These are phyloP conservation scores for Cutaneotrichosporon dermatis DNA, from an alignment of 1,284 basidiomycete genomes.

Conservation along the genomic window DNA sequence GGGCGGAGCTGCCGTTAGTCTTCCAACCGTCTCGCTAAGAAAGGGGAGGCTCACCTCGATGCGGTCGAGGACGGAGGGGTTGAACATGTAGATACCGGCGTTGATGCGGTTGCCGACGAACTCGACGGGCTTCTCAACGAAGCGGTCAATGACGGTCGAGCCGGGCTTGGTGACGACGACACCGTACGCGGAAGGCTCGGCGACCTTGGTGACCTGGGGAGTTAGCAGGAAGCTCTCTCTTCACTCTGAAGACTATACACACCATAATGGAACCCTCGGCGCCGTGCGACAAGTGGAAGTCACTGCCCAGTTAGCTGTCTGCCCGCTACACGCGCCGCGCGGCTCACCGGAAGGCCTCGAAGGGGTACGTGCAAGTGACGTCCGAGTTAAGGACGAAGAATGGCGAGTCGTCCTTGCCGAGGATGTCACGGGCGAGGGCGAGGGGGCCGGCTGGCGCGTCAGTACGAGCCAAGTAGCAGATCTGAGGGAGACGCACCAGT, in stretches of 20 bases:
- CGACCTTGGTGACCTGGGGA: constrained; percentile 54
- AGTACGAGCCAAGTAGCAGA: background rate
- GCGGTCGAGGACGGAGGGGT: constrained; percentile 53
- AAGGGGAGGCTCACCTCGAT: constrained; percentile 48
- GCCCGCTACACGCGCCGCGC: background rate
- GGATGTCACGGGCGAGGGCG: constrained; percentile 53
- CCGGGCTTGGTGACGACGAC: constrained; percentile 54
- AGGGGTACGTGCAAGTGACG: constrained; percentile 55
- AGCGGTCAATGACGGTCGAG: constrained; percentile 54
- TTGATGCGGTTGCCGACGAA: constrained; percentile 57
- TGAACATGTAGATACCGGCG: constrained; percentile 58
- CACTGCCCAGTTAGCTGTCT: constrained; percentile 31
- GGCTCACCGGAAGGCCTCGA: constrained; percentile 51
- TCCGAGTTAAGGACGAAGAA: constrained; percentile 58
- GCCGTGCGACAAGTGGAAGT: constrained; percentile 55
- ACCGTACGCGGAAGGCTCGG: constrained; percentile 56
- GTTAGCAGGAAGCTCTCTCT: constrained; percentile 46
- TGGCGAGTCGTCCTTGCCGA: constrained; percentile 55
- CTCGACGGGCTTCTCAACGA: constrained; percentile 56
- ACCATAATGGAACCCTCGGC: constrained; percentile 55
- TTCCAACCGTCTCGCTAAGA: background rate
- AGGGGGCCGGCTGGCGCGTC: constrained; percentile 51
- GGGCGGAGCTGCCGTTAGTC: constrained; percentile 47
- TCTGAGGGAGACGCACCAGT: constrained; percentile 45
- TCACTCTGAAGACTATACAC: constrained; percentile 28